Evolutionary conservation across 176 grass and related monocot genomes (phyloP).

Genomic region (Oryza coarctata): DNA sequence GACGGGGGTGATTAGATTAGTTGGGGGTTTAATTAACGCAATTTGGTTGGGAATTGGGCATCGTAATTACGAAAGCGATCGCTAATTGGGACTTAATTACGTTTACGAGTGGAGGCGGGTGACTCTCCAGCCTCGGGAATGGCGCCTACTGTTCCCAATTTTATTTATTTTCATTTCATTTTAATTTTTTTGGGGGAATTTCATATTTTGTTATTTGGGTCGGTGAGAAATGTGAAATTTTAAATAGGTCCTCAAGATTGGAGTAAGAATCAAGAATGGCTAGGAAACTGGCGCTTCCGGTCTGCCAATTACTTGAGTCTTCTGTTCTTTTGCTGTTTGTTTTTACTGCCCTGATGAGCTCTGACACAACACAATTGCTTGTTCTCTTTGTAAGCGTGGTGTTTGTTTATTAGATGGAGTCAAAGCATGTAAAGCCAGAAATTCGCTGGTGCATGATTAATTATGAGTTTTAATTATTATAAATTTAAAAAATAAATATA

Average conservation of each 20-base stretch:
- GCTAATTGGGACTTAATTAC: slow-evolving; percentile 28
- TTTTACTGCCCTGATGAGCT: background rate
- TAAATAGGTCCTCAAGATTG: background rate
- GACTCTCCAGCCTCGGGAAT: slow-evolving; percentile 38
- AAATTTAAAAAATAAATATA: too few species aligned
- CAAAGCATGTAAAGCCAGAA: too few species aligned
- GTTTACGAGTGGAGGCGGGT: slow-evolving; percentile 18
- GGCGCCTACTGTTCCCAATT: slow-evolving; percentile 6
- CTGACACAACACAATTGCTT: background rate
- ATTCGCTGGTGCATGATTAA: too few species aligned
- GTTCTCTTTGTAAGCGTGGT: too few species aligned
- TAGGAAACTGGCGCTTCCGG: slow-evolving; percentile 43
- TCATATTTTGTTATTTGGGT: slow-evolving; percentile 12
- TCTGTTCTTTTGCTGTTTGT: background rate
- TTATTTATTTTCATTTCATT: background rate
- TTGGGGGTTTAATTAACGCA: slow-evolving; percentile 12
- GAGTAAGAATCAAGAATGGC: too few species aligned
- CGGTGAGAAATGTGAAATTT: background rate
- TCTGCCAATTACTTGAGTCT: slow-evolving; percentile 18
- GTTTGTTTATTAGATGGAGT: too few species aligned
- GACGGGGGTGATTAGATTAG: slow-evolving; percentile 17
- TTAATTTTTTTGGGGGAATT: background rate
- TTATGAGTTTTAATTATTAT: too few species aligned
- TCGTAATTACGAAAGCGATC: slow-evolving; percentile 19
- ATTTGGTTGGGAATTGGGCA: slow-evolving; percentile 5